A percentile compares a stretch with the other conserved stretches of the same genome.
Evolutionary conservation across 805 yeast species (phyloP).

Genomic region (Candida loeiensis): DNA sequence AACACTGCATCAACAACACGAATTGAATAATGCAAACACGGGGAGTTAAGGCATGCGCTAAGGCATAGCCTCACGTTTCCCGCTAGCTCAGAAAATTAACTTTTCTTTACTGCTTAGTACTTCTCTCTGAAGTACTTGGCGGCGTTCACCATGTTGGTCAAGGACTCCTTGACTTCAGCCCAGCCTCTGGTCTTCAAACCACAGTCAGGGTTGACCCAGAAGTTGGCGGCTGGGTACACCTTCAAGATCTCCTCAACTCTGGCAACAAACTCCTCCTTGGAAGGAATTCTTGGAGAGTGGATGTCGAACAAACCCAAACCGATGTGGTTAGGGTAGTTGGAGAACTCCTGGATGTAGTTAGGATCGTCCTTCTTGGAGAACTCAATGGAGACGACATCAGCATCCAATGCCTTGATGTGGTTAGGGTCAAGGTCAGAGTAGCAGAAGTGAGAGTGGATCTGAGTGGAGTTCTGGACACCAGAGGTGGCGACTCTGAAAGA

Average conservation of each 20-base stretch:
- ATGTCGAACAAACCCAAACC: slow-evolving; percentile 99
- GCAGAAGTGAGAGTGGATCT: slow-evolving; percentile 99
- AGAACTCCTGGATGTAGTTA: slow-evolving; percentile 94
- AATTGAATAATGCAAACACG: slow-evolving; percentile 38
- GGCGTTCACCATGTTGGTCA: slow-evolving; percentile 98
- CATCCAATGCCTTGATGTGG: slow-evolving; percentile 99
- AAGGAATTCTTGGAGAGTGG: slow-evolving; percentile 99
- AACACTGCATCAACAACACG: slow-evolving; percentile 39
- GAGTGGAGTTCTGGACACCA: slow-evolving; percentile 92
- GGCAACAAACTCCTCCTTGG: slow-evolving; percentile 91
- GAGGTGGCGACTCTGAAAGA: slow-evolving; percentile 99
- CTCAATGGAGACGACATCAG: slow-evolving; percentile 98
- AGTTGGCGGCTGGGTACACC: slow-evolving; percentile 95
- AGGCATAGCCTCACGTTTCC: background rate
- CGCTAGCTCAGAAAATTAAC: slow-evolving; percentile 3
- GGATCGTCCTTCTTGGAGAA: slow-evolving; percentile 99
- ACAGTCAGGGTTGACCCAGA: slow-evolving; percentile 99
- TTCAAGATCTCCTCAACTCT: slow-evolving; percentile 93
- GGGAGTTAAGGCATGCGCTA: slow-evolving; percentile 1
- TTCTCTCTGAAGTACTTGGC: slow-evolving; percentile 80
- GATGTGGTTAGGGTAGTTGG: slow-evolving; percentile 98
- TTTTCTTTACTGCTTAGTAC: slow-evolving; percentile 23
- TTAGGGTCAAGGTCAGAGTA: slow-evolving; percentile 99
- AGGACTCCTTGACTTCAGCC: slow-evolving; percentile 93
- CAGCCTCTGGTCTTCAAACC: slow-evolving; percentile 99